phyloP scores from a whole-genome alignment of 345 rosid genomes.

The Brassica napus region DNA sequence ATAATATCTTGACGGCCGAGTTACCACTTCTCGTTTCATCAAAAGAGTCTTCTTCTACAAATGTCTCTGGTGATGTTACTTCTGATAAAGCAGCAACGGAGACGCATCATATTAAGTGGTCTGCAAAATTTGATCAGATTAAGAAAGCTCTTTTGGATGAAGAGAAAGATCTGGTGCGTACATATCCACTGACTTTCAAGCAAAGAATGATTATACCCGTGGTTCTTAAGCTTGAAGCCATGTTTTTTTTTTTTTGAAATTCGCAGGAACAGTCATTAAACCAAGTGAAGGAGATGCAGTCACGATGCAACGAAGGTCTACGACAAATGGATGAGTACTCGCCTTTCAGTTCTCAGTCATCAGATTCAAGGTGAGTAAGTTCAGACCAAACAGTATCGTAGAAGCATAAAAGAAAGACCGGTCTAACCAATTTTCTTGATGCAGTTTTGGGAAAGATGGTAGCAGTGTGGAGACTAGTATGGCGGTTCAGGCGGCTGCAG shows the following conservation, averaged over 20 bases:
- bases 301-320: constrained; percentile 77
- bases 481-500: constrained; percentile 94
- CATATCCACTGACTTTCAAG: constrained; percentile 20
- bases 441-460: constrained; percentile 50
- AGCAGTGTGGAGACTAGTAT: constrained; percentile 52
- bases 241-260: constrained; percentile 26
- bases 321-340: constrained; percentile 48
- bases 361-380: constrained; percentile 52
- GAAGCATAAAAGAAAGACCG: background rate
- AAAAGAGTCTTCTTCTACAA: constrained; percentile 56
- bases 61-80: constrained; percentile 27
- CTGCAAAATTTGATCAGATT: constrained; percentile 72
- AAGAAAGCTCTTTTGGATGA: constrained; percentile 74
- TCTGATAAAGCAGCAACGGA: constrained; percentile 43
- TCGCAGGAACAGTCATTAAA: constrained; percentile 70
- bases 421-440: constrained; percentile 15
- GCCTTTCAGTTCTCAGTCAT: constrained; percentile 46
- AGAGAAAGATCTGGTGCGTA: constrained; percentile 80
- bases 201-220: constrained; percentile 8
- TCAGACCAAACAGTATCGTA: background rate
- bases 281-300: constrained; percentile 78
- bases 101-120: constrained; percentile 68
- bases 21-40: constrained; percentile 63
- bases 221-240: background rate
- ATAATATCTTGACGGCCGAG: constrained; percentile 65